phyloP scores from a whole-genome alignment of 176 grass and related monocot genomes.

The Eleusine indica region DNA sequence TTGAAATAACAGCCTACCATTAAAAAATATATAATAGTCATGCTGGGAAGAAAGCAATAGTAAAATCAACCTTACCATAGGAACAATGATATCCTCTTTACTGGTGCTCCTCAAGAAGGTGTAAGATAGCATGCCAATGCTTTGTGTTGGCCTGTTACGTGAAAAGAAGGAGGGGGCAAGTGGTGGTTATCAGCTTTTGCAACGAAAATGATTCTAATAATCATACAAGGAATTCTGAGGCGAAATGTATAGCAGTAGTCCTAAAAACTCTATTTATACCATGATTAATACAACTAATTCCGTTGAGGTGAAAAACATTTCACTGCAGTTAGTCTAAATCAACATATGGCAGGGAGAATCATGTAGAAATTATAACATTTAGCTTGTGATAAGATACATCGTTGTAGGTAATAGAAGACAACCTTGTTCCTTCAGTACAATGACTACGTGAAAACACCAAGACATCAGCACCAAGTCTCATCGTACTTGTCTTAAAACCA shows the following conservation, averaged over 20 bases:
- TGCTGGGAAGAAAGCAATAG: constrained; percentile 24
- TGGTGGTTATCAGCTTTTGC: constrained; percentile 3
- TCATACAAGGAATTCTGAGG: constrained; percentile 4
- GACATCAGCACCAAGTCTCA: constrained; percentile 97
- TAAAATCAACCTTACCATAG: constrained; percentile 73
- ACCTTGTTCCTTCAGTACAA: constrained; percentile 77
- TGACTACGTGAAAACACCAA: constrained; percentile 87
- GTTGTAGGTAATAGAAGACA: constrained; percentile 23
- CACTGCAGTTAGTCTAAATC: background rate
- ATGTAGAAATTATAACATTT: background rate
- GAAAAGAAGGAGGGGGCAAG: constrained; percentile 13
- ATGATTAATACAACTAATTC: background rate
- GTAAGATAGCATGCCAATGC: constrained; percentile 96
- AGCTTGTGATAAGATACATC: constrained; percentile 26
- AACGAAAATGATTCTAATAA: constrained; percentile 25
- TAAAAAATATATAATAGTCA: constrained; percentile 18
- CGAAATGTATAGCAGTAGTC: background rate
- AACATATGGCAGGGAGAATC: background rate
- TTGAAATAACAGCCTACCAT: background rate
- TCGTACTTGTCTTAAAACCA: constrained; percentile 99
- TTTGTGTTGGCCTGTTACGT: constrained; percentile 75
- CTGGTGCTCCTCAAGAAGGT: constrained; percentile 85
- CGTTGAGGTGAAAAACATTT: constrained; percentile 2
- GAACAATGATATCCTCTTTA: constrained; percentile 97
- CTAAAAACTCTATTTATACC: constrained; percentile 1